Evolutionary conservation across 2,329 filamentous ascomycete species (phyloP).

Genomic region (Laburnicola sp.): DNA sequence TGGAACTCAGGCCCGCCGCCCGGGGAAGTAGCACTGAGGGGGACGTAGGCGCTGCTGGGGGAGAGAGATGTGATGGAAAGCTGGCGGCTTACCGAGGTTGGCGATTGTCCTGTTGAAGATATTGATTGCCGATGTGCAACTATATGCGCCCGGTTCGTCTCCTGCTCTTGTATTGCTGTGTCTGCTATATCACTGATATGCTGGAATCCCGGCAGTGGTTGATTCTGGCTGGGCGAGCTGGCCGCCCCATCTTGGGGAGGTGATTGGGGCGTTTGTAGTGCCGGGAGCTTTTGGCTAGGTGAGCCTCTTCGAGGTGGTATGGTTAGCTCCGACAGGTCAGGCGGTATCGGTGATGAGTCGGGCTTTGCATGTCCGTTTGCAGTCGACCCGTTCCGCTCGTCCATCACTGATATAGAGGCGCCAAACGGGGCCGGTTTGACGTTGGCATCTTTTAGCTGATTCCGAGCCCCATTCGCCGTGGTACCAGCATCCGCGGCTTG

Average conservation of each 20-base stretch:
- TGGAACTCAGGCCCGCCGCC: conserved; percentile 34
- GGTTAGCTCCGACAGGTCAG: conserved; percentile 35
- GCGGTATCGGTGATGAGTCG: conserved; percentile 31
- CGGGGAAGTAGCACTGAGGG: conserved; percentile 39
- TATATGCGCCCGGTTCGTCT: conserved; percentile 30
- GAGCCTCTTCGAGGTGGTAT: conserved; percentile 36
- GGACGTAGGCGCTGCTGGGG: conserved; percentile 35
- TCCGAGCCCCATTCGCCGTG: conserved; percentile 12
- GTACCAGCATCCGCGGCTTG: conserved; percentile 11
- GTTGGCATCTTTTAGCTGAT: conserved; percentile 10
- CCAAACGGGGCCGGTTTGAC: conserved; percentile 13
- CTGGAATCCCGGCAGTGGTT: conserved; percentile 37
- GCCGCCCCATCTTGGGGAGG: conserved; percentile 32
- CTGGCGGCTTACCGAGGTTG: conserved; percentile 38
- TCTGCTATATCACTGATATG: conserved; percentile 42
- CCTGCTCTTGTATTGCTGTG: conserved; percentile 37
- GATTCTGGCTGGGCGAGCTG: conserved; percentile 36
- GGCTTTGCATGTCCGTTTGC: conserved; percentile 27
- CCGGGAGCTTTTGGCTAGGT: conserved; percentile 39
- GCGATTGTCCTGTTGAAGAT: conserved; percentile 41
- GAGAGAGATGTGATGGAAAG: conserved; percentile 41
- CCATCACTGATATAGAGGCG: conserved; percentile 17
- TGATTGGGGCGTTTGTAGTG: conserved; percentile 39
- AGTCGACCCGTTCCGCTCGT: conserved; percentile 22
- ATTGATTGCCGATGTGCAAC: conserved; percentile 42